Conservation (phyloP, 352 stramenopile species). For the Phytophthora hybrid region DNA sequence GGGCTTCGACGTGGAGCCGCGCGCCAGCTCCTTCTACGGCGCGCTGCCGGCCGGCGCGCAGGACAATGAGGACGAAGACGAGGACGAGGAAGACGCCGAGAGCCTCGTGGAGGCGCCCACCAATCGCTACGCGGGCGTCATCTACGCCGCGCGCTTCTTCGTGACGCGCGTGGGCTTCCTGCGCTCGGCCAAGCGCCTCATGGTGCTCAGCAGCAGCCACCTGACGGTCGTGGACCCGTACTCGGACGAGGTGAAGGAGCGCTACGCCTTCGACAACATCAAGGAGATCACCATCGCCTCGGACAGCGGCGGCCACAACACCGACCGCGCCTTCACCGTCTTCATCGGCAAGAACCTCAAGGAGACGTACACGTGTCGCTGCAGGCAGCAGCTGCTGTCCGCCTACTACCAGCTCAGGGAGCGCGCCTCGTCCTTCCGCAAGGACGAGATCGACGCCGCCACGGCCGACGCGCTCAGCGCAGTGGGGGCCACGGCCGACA, state of each 20-base stretch:
- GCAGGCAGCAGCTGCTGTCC: conserved; percentile 84
- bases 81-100: conserved; percentile 51
- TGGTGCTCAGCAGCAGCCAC: conserved; percentile 85
- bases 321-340: conserved; percentile 82
- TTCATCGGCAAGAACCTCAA: conserved; percentile 89
- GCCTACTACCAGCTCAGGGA: conserved; percentile 89
- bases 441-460: conserved; percentile 62
- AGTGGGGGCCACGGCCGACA: conserved; percentile 45
- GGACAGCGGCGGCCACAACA: conserved; percentile 71
- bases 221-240: conserved; percentile 88
- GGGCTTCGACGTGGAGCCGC: conserved; percentile 60
- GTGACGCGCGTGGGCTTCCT: conserved; percentile 86
- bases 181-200: conserved; percentile 76
- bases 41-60: conserved; percentile 32
- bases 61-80: conserved; percentile 58
- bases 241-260: conserved; percentile 88
- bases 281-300: conserved; percentile 87
- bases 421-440: conserved; percentile 75
- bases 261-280: conserved; percentile 89
- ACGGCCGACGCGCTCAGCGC: conserved; percentile 53
- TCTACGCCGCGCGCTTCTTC: conserved; percentile 89
- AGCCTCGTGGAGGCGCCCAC: conserved; percentile 47
- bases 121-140: conserved; percentile 84
- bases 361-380: conserved; percentile 88
- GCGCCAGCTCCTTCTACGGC: conserved; percentile 40